Percentiles rank a stretch among this genome's conserved stretches.
phyloP scores from a whole-genome alignment of 768 basidiomycete genomes.

The Cystobasidium ongulense region DNA sequence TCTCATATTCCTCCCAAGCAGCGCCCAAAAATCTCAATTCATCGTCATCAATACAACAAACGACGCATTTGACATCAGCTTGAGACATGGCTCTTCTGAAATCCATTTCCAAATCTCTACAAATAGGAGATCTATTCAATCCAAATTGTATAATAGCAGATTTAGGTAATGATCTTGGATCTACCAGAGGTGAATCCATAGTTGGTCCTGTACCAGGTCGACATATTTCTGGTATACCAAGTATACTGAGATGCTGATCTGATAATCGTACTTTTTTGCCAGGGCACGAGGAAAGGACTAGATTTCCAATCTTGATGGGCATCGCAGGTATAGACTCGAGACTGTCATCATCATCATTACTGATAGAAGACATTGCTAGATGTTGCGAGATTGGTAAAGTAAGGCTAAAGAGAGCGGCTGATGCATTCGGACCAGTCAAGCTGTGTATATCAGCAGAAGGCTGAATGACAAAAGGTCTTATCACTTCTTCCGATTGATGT shows the following conservation, averaged over 20 bases:
- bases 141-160: constrained; percentile 50
- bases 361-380: not conserved
- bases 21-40: constrained; percentile 81
- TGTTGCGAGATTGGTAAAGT: constrained; percentile 26
- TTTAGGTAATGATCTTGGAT: not conserved
- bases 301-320: constrained; percentile 65
- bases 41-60: constrained; percentile 54
- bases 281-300: constrained; percentile 81
- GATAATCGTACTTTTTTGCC: constrained; percentile 68
- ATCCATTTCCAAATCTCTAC: constrained; percentile 70
- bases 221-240: constrained; percentile 11
- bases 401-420: constrained; percentile 11
- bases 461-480: constrained; percentile 10
- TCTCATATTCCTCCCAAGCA: constrained; percentile 69
- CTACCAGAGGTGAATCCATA: constrained; percentile 49
- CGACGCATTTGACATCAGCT: constrained; percentile 63
- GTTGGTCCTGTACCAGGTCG: constrained; percentile 41
- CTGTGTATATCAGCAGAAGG: constrained; percentile 22
- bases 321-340: constrained; percentile 36
- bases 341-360: not conserved
- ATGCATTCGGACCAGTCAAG: constrained; percentile 25
- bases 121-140: constrained; percentile 70
- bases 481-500: not conserved
- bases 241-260: constrained; percentile 19
- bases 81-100: constrained; percentile 63